A percentile compares a stretch with the other conserved stretches of the same genome.
Evolutionary conservation across 345 rosid genomes (phyloP).

Genomic region (Eucalyptus curtisii): DNA sequence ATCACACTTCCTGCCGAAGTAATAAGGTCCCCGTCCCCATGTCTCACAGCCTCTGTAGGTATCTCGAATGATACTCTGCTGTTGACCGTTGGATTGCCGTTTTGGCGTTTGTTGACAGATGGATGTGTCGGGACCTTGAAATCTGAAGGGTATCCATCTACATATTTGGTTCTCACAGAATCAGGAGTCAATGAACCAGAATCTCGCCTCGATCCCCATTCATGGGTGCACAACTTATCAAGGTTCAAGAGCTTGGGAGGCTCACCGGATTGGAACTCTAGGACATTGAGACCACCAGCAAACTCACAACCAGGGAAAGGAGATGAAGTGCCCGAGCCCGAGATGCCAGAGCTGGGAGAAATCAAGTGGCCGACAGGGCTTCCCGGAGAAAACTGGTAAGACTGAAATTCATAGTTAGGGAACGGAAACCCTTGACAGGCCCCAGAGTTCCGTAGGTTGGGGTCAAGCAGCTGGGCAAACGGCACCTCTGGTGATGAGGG

Average conservation of each 20-base stretch:
- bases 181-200: constrained; percentile 51
- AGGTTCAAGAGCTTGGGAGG: constrained; percentile 64
- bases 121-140: constrained; percentile 10
- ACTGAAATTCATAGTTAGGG: constrained; percentile 58
- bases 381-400: constrained; percentile 83
- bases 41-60: constrained; percentile 32
- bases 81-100: constrained; percentile 8
- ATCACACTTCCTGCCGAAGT: constrained; percentile 15
- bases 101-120: neutral
- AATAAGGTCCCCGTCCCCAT: constrained; percentile 30
- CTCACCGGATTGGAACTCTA: constrained; percentile 42
- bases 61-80: constrained; percentile 55
- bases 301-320: constrained; percentile 76
- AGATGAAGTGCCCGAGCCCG: constrained; percentile 86
- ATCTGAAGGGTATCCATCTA: constrained; percentile 14
- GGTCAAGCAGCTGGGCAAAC: constrained; percentile 70
- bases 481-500: constrained; percentile 99
- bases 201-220: constrained; percentile 26
- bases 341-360: constrained; percentile 85
- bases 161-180: constrained; percentile 19
- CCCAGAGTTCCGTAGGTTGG: constrained; percentile 24
- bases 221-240: constrained; percentile 22
- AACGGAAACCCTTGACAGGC: constrained; percentile 29
- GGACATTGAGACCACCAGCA: constrained; percentile 23
- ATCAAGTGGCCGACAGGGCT: constrained; percentile 88